These are phyloP conservation scores for Starmerella stigmatis DNA, from an alignment of 805 yeast species.

Conservation along the genomic window DNA sequence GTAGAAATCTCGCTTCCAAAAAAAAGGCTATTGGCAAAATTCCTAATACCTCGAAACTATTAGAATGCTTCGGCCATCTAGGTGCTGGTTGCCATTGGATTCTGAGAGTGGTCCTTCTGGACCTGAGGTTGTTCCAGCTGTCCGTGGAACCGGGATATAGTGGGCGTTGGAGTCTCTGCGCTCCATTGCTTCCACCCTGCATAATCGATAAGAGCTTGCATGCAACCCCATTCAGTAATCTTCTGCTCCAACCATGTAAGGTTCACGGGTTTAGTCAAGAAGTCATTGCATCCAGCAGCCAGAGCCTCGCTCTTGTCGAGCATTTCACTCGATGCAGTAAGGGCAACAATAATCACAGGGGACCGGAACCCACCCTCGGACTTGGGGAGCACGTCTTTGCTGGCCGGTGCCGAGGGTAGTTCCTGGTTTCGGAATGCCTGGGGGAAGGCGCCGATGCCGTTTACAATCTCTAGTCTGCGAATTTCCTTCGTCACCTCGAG, in stretches of 20 bases:
- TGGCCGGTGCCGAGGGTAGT: conserved; percentile 19
- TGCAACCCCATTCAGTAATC: conserved; percentile 92
- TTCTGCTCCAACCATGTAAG: conserved; percentile 88
- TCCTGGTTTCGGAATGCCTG: conserved; percentile 31
- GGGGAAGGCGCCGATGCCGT: conserved; percentile 58
- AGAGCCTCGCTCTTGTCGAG: conserved; percentile 83
- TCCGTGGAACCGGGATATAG: no score
- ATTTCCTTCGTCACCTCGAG: conserved; percentile 90
- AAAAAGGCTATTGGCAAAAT: no score
- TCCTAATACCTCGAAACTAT: no score
- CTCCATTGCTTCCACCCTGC: conserved; percentile 66
- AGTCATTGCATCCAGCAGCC: conserved; percentile 96
- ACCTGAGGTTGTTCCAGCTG: no score
- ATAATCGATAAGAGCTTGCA: conserved; percentile 93
- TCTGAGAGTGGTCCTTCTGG: not conserved
- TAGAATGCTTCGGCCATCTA: not conserved
- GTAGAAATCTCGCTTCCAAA: no score
- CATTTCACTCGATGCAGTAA: conserved; percentile 82
- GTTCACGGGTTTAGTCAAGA: conserved; percentile 89
- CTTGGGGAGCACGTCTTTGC: conserved; percentile 29
- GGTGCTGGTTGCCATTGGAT: not conserved
- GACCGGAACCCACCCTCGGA: conserved; percentile 49
- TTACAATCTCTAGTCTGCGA: conserved; percentile 67
- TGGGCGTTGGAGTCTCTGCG: conserved; percentile 5
- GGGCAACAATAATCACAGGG: conserved; percentile 95